These are phyloP conservation scores for Gloeophyllum trabeum DNA, from an alignment of 768 basidiomycete species.

Conservation along the genomic window DNA sequence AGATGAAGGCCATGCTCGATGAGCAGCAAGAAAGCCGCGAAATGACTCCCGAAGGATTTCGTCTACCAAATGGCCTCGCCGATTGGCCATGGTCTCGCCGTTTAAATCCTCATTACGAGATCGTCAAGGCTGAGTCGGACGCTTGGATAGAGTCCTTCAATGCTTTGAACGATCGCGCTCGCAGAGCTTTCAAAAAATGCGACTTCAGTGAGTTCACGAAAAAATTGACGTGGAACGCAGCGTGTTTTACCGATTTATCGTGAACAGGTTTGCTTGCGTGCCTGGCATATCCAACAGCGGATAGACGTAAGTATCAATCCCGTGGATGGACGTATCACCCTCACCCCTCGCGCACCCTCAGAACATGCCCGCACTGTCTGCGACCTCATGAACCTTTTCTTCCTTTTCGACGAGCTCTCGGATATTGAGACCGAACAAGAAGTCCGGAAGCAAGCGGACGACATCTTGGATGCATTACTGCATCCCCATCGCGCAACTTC, in stretches of 20 bases:
- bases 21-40: too few relatives aligned
- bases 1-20: too few relatives aligned
- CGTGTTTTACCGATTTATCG: neutral
- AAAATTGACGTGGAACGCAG: too few relatives aligned
- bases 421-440: conserved; percentile 10
- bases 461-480: conserved; percentile 8
- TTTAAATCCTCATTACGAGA: conserved; percentile 12
- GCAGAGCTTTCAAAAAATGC: conserved; percentile 12
- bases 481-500: conserved; percentile 6
- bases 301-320: conserved; percentile 5
- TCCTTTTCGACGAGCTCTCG: conserved; percentile 20
- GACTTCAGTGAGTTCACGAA: conserved; percentile 12
- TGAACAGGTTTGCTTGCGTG: conserved; percentile 12
- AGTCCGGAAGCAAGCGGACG: conserved; percentile 4
- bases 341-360: neutral
- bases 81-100: conserved; percentile 15
- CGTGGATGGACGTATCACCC: neutral
- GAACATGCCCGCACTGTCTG: conserved; percentile 4
- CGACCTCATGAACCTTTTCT: conserved; percentile 21
- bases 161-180: conserved; percentile 12
- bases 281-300: conserved; percentile 12
- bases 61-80: conserved; percentile 7
- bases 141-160: conserved; percentile 13
- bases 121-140: conserved; percentile 10
- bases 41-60: too few relatives aligned